Evolutionary conservation across 2,329 filamentous ascomycete species (phyloP).

Genomic region (Calonectria henricotiae): DNA sequence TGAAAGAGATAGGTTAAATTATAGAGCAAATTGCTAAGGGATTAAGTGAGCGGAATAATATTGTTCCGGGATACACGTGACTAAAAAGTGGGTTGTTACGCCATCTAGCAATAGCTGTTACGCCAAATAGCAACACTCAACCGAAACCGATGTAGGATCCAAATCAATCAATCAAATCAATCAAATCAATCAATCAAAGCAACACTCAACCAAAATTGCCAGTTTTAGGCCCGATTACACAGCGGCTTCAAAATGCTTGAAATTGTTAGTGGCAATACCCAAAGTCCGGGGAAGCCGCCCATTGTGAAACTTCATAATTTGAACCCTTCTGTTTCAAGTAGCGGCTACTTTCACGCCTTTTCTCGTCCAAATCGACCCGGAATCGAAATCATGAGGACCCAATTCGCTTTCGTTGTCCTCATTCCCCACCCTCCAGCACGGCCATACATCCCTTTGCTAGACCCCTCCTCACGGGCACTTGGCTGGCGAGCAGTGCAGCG

Average conservation of each 20-base stretch:
- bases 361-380: background rate
- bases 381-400: background rate
- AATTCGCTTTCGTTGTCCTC: background rate
- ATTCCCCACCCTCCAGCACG: background rate
- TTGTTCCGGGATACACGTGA: too few species aligned
- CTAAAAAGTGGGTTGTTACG: too few species aligned
- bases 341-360: background rate
- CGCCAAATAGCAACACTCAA: too few species aligned
- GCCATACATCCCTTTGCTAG: background rate
- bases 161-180: too few species aligned
- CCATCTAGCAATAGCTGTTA: too few species aligned
- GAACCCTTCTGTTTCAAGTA: background rate
- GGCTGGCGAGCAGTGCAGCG: background rate
- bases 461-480: background rate
- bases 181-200: too few species aligned
- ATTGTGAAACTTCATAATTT: background rate
- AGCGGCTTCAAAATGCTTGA: background rate
- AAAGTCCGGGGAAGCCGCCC: background rate
- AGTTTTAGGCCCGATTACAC: background rate
- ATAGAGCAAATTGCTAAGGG: too few species aligned
- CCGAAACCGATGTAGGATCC: too few species aligned
- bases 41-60: too few species aligned
- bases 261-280: background rate
- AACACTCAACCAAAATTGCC: too few species aligned
- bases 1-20: too few species aligned